Evolutionary conservation across 2,329 filamentous ascomycete species (phyloP).

Genomic region (Reticulascus tulasneorum): DNA sequence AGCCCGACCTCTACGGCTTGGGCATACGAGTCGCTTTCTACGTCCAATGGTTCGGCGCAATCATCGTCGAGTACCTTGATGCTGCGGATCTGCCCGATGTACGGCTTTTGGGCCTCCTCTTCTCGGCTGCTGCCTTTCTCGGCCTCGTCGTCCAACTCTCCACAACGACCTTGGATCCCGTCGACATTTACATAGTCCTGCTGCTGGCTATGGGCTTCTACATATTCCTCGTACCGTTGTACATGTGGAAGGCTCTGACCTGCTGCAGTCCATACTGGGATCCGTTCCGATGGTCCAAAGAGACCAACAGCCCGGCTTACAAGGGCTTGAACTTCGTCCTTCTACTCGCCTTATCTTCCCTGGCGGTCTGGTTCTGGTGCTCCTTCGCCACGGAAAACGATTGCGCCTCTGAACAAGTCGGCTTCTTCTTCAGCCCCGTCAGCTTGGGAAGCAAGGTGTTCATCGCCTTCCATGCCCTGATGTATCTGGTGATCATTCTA

Average conservation of each 20-base stretch:
- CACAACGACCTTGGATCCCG: slow-evolving; percentile 18
- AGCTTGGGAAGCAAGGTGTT: slow-evolving; percentile 21
- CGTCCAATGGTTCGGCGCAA: slow-evolving; percentile 29
- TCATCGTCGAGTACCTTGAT: slow-evolving; percentile 26
- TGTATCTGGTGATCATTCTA: slow-evolving; percentile 24
- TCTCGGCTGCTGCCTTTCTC: slow-evolving; percentile 20
- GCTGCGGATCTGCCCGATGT: slow-evolving; percentile 22
- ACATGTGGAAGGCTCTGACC: slow-evolving; percentile 27
- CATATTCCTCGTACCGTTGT: slow-evolving; percentile 27
- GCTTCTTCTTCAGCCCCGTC: slow-evolving; percentile 27
- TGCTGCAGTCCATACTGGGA: slow-evolving; percentile 26
- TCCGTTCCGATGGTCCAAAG: slow-evolving; percentile 22
- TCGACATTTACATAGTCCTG: slow-evolving; percentile 28
- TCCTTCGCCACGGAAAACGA: slow-evolving; percentile 18
- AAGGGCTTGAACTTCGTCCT: slow-evolving; percentile 20
- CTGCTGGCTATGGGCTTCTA: slow-evolving; percentile 26
- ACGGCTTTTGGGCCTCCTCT: slow-evolving; percentile 26
- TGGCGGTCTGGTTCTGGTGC: slow-evolving; percentile 29
- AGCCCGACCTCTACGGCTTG: slow-evolving; percentile 29
- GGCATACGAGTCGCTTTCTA: slow-evolving; percentile 31
- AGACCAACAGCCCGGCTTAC: slow-evolving; percentile 21
- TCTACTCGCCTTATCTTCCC: slow-evolving; percentile 20
- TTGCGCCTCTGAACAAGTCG: slow-evolving; percentile 21
- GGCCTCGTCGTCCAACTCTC: slow-evolving; percentile 24
- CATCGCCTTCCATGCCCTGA: slow-evolving; percentile 23